These are phyloP conservation scores for Glutinoglossum americanum DNA, from an alignment of 495 filamentous ascomycete species.

Conservation along the genomic window DNA sequence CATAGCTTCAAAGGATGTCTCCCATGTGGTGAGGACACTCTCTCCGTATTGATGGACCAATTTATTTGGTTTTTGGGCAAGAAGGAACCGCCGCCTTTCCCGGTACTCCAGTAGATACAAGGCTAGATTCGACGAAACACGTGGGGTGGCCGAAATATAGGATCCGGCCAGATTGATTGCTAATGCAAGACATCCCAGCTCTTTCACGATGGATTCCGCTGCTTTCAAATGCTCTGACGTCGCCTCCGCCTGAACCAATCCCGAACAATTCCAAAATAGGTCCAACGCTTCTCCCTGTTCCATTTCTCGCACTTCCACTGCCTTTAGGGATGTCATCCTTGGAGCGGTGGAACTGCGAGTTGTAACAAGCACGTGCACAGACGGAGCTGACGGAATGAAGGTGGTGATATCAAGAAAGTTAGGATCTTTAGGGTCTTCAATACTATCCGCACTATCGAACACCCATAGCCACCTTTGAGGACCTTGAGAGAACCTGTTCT, in stretches of 20 bases:
- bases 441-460: not conserved
- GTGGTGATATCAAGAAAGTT: not conserved
- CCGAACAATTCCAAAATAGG: too few species aligned
- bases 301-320: too few species aligned
- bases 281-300: too few species aligned
- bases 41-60: conserved; percentile 9
- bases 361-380: not conserved
- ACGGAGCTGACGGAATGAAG: not conserved
- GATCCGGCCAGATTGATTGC: conserved; percentile 6
- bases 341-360: too few species aligned
- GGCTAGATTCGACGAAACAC: not conserved
- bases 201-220: conserved; percentile 8
- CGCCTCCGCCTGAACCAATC: too few species aligned
- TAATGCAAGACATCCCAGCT: conserved; percentile 7
- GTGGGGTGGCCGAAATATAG: not conserved
- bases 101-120: not conserved
- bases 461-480: not conserved
- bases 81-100: not conserved
- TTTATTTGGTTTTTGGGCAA: not conserved
- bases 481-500: not conserved
- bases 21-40: conserved; percentile 10
- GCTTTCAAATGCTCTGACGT: too few species aligned
- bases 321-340: too few species aligned
- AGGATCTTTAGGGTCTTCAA: not conserved
- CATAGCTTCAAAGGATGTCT: conserved; percentile 6